phyloP scores from a whole-genome alignment of 2,329 filamentous ascomycete species.

The Alternaria gansuensis region DNA sequence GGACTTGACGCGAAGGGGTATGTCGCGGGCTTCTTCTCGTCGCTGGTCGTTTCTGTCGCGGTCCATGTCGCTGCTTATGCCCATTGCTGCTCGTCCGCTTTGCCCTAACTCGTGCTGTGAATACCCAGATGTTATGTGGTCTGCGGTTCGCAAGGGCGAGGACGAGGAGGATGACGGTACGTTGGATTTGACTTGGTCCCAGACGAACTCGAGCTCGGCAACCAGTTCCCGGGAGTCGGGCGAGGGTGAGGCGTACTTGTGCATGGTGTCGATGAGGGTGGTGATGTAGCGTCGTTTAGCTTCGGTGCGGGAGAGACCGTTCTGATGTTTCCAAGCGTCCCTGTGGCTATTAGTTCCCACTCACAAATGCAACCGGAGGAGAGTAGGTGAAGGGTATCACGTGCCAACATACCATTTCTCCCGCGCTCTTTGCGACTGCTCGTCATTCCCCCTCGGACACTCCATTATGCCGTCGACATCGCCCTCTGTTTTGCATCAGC shows the following conservation, averaged over 20 bases:
- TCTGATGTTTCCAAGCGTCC: constrained; percentile 95
- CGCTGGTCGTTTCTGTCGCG: neutral
- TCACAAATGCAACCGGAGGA: neutral
- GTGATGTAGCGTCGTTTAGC: constrained; percentile 95
- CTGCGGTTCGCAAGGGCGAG: constrained; percentile 50
- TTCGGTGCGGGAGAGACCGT: constrained; percentile 83
- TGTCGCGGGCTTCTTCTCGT: constrained; percentile 2
- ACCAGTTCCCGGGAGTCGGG: constrained; percentile 87
- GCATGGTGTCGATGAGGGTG: constrained; percentile 95
- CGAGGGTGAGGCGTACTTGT: constrained; percentile 87
- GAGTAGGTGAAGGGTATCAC: constrained; percentile 16
- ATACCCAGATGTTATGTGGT: constrained; percentile 44
- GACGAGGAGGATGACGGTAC: constrained; percentile 67
- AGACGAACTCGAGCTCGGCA: constrained; percentile 96
- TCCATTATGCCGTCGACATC: constrained; percentile 96
- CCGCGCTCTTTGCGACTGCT: constrained; percentile 63
- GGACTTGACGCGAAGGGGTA: constrained; percentile 68
- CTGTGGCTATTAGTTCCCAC: constrained; percentile 48
- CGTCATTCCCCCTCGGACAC: constrained; percentile 67
- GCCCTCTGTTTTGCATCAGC: constrained; percentile 68
- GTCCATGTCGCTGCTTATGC: constrained; percentile 25
- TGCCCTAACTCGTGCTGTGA: constrained; percentile 47
- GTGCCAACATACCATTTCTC: constrained; percentile 76
- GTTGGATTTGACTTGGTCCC: constrained; percentile 96
- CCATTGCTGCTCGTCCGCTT: constrained; percentile 53